A percentile compares a stretch with the other conserved stretches of the same genome.
phyloP scores from a whole-genome alignment of 1,139 yeast species.

The Sugiyamaella castrensis region DNA sequence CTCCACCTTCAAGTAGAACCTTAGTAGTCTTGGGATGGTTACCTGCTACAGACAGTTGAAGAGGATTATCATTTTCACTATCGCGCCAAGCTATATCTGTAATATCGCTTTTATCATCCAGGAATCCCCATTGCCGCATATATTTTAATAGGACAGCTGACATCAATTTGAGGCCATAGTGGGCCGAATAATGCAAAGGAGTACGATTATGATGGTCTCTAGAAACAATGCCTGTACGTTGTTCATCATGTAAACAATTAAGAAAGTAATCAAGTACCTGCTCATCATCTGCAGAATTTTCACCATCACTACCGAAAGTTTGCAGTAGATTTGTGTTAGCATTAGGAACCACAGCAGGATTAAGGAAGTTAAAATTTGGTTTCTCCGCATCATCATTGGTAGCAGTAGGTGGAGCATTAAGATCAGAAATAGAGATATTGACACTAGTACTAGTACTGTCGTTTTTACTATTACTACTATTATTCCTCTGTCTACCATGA shows the following conservation, averaged over 20 bases:
- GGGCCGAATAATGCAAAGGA: slow-evolving; percentile 88
- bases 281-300: slow-evolving; percentile 42
- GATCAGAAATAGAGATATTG: slow-evolving; percentile 13
- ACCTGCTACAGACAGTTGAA: slow-evolving; percentile 80
- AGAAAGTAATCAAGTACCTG: slow-evolving; percentile 54
- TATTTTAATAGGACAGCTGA: slow-evolving; percentile 55
- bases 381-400: slow-evolving; percentile 5
- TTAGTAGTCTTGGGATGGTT: slow-evolving; percentile 76
- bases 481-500: slow-evolving; percentile 55
- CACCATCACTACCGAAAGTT: slow-evolving; percentile 67
- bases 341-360: slow-evolving; percentile 52
- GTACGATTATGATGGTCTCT: slow-evolving; percentile 77
- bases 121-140: slow-evolving; percentile 50
- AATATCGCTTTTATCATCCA: slow-evolving; percentile 42
- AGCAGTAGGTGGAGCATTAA: slow-evolving; percentile 6
- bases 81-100: slow-evolving; percentile 80
- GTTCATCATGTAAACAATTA: slow-evolving; percentile 49
- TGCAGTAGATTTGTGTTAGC: slow-evolving; percentile 41
- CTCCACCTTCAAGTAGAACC: slow-evolving; percentile 53
- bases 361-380: slow-evolving; percentile 34
- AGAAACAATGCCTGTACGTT: slow-evolving; percentile 55
- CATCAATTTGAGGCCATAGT: slow-evolving; percentile 72
- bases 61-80: slow-evolving; percentile 75
- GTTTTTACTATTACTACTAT: slow-evolving; percentile 23
- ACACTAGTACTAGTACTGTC: background rate